Evolutionary conservation across 768 basidiomycete genomes (phyloP).

Genomic region (Lactarius psammicola): DNA sequence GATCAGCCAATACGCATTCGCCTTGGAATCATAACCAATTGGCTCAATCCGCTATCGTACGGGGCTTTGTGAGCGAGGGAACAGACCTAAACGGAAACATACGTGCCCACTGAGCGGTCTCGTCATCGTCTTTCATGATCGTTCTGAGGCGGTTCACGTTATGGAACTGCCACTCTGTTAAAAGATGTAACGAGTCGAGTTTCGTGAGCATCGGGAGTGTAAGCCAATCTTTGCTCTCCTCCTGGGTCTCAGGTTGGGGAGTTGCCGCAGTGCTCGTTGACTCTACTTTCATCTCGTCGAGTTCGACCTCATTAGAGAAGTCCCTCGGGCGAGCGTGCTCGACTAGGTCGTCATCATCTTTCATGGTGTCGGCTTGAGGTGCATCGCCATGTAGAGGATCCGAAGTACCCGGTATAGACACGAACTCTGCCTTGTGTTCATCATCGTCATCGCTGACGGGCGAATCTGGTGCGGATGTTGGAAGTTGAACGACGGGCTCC

Average conservation of each 20-base stretch:
- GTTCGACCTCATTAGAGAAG: not conserved
- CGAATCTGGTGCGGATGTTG: slow-evolving; percentile 29
- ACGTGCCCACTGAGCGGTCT: slow-evolving; percentile 73
- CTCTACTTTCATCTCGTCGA: slow-evolving; percentile 18
- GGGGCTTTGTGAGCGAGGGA: slow-evolving; percentile 15
- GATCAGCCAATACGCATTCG: slow-evolving; percentile 83
- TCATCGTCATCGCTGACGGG: slow-evolving; percentile 26
- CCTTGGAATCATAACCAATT: slow-evolving; percentile 76
- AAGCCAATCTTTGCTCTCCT: slow-evolving; percentile 62
- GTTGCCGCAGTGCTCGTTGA: slow-evolving; percentile 14
- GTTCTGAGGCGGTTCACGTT: slow-evolving; percentile 66
- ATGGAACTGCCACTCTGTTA: slow-evolving; percentile 87
- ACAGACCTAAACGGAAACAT: not conserved
- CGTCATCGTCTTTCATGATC: slow-evolving; percentile 78
- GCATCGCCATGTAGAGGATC: not conserved
- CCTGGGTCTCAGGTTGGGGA: slow-evolving; percentile 27
- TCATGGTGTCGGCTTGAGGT: not conserved
- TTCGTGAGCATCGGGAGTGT: slow-evolving; percentile 68
- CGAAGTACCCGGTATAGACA: slow-evolving; percentile 13
- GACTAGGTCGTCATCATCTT: not conserved
- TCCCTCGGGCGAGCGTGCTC: not conserved
- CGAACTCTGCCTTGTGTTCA: slow-evolving; percentile 26
- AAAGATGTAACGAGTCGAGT: slow-evolving; percentile 68
- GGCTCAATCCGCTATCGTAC: slow-evolving; percentile 71
- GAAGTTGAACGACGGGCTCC: slow-evolving; percentile 41